Percentiles rank a stretch among this genome's conserved stretches.
These are phyloP conservation scores for Chaetoceros muelleri DNA, from an alignment of 108 stramenopile species.

Conservation along the genomic window DNA sequence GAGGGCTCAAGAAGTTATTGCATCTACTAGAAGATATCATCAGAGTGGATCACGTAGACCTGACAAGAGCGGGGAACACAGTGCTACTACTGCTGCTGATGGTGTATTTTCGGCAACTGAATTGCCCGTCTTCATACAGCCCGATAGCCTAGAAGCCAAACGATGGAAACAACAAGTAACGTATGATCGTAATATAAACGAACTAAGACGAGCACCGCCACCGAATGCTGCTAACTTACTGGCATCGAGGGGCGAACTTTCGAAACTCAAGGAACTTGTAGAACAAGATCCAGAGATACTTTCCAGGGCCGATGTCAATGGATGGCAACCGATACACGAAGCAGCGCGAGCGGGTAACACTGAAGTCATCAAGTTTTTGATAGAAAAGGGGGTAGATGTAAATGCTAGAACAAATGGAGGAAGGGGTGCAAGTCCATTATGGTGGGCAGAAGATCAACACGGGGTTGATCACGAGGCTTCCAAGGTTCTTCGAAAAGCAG, in stretches of 20 bases:
- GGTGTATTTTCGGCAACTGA: not conserved
- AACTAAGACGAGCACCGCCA: not conserved
- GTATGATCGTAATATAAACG: not conserved
- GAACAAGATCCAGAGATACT: conserved; percentile 26
- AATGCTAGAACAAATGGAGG: conserved; percentile 54
- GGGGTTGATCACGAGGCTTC: conserved; percentile 21
- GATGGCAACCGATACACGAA: conserved; percentile 76
- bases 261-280: conserved; percentile 28
- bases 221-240: conserved; percentile 24
- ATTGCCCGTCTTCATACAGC: conserved; percentile 15
- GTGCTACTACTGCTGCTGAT: conserved; percentile 11
- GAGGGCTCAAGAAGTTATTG: not conserved
- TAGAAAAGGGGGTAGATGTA: conserved; percentile 22
- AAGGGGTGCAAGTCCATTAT: conserved; percentile 45
- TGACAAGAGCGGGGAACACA: too few species aligned
- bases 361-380: conserved; percentile 39
- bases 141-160: conserved; percentile 6
- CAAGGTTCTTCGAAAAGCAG: conserved; percentile 19
- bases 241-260: conserved; percentile 41
- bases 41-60: too few species aligned
- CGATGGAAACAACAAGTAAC: conserved; percentile 27
- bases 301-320: conserved; percentile 52
- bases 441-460: conserved; percentile 46
- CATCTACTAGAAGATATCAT: conserved; percentile 10
- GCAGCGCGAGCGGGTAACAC: conserved; percentile 64